Evolutionary conservation across 1,284 basidiomycete genomes (phyloP), one percentile per base, ranked within the genome.

Genomic region (Trichosporon sp.): DNA sequence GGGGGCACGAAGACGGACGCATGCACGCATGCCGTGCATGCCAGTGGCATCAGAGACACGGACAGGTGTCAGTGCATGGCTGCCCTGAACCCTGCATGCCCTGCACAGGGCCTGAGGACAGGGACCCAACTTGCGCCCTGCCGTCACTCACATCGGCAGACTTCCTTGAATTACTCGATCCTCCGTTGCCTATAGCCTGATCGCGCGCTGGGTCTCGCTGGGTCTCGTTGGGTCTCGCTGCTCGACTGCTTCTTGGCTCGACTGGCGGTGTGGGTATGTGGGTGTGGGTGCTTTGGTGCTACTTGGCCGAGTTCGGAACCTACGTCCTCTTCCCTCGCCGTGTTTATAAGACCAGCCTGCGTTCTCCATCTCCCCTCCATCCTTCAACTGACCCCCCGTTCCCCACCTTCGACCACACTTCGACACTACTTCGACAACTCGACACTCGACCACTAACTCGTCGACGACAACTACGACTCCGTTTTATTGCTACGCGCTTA

Each of bases 151-250:
- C 51, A 54, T 21, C 51, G 51, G 51, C 51, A 54, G 21, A 26
- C 51, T 54, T 54, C 51, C 51, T 54, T 54, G 51, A 54, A 54
- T 54, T 54, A 54, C 51, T 54, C 51, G 51, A 54, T 54, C 51
- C 51, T 54, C 26, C 26, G 26, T 26, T 26, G 26, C 26, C 26
- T 26, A 26, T 26, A 26, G 26, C 26, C 14, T 46, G 43, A 46
- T 46, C 43, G 43, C 16, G 43, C 16, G 43, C 16, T 46, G 38
- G 35, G 38, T n/a, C 43, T 46, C 38, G 38, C 38, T 11, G 38
- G 8, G 8, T 26, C 37, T 38, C 37, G 37, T 4, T 38, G 37
- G 37, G 37, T 10, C 10, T 38, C 37, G 26, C 26, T 26, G 26
- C 26, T 26, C 26, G 26, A 26, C 26, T 26, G 35, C 35, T 37